Percentiles rank a stretch among this genome's conserved stretches.
Evolutionary conservation across 352 stramenopile genomes (phyloP).

Genomic region (Pythium sukuiense): DNA sequence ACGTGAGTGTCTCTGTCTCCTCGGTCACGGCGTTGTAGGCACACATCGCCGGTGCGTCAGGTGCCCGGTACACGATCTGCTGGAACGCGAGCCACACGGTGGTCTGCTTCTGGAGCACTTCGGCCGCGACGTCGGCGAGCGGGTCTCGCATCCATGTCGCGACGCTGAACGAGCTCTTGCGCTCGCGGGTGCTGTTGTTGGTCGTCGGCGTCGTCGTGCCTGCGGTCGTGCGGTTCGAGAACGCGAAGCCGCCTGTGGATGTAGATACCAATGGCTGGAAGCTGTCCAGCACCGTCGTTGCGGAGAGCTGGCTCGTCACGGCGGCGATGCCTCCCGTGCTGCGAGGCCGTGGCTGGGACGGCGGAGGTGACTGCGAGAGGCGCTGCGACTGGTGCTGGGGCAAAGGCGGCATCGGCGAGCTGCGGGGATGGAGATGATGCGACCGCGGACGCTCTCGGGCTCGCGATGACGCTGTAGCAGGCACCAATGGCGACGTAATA

Average conservation of each 20-base stretch:
- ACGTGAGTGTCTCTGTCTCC: slow-evolving; percentile 29
- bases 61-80: slow-evolving; percentile 23
- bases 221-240: slow-evolving; percentile 16
- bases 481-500: background rate
- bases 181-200: slow-evolving; percentile 10
- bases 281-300: background rate
- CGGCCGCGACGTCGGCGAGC: slow-evolving; percentile 21
- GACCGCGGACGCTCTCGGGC: background rate
- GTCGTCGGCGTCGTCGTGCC: background rate
- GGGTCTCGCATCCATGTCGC: slow-evolving; percentile 22
- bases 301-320: slow-evolving; percentile 7
- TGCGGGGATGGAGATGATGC: background rate
- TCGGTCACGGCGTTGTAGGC: slow-evolving; percentile 12
- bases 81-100: slow-evolving; percentile 30
- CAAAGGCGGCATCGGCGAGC: background rate
- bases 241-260: background rate
- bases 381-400: background rate
- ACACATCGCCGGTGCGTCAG: slow-evolving; percentile 20
- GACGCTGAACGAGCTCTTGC: slow-evolving; percentile 30
- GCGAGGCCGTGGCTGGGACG: background rate
- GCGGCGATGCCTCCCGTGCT: slow-evolving; percentile 1
- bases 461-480: background rate
- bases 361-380: background rate
- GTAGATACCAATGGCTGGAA: background rate
- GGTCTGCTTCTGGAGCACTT: slow-evolving; percentile 26